Evolutionary conservation across 148 eudicot species (phyloP).

Genomic region (Chenopodium quinoa): DNA sequence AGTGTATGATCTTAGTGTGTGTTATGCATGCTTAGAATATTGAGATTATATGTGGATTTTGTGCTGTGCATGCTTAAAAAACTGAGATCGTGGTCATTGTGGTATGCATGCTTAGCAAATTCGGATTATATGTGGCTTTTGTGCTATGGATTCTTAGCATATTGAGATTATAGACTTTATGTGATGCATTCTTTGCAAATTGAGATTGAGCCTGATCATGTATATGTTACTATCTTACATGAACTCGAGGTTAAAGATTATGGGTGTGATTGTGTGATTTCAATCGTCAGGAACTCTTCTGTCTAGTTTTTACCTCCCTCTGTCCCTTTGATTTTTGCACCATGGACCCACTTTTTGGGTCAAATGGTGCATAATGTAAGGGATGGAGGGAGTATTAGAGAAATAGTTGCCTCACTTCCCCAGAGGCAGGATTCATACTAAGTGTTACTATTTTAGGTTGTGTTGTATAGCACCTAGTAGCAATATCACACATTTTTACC

Average conservation of each 20-base stretch:
- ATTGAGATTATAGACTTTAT: neutral
- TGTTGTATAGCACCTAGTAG: neutral
- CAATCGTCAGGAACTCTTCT: neutral
- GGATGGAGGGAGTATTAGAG: no score
- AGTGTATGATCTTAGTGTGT: neutral
- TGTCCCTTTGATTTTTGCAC: no score
- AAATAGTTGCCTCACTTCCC: no score
- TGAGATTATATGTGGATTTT: neutral
- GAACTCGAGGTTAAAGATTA: neutral
- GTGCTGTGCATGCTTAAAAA: no score
- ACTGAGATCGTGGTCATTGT: no score
- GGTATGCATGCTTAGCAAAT: no score
- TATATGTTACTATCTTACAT: no score
- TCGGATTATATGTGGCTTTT: neutral
- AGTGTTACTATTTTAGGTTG: no score
- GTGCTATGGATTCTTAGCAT: neutral
- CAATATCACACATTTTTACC: neutral
- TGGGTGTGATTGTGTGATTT: neutral
- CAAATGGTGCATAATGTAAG: no score
- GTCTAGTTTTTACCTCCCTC: neutral
- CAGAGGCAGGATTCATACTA: neutral
- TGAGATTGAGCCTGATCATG: neutral
- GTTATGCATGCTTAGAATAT: neutral
- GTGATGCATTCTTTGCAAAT: neutral
- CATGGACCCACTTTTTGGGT: no score